Evolutionary conservation across 176 grass and related monocot genomes (phyloP), one percentile per base, ranked within the genome.

Genomic region (Stipa capillata): DNA sequence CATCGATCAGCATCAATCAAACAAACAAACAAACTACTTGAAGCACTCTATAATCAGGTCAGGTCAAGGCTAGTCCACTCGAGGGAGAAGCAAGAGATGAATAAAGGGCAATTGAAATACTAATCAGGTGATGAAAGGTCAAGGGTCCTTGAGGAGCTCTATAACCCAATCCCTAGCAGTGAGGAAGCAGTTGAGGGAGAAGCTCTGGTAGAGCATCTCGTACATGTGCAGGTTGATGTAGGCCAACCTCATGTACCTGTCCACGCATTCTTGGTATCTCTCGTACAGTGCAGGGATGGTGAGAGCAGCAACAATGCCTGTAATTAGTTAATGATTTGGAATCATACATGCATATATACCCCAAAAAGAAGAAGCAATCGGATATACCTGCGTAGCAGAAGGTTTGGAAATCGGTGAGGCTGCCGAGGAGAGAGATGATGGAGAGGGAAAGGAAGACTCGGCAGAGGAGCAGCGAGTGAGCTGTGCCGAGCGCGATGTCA

Each of bases 141-240:
- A 91, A 79, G 79, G 77, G 34, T 92, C 89, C 62, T 89, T 79
- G 31, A 87, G 55, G 24, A 83, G 56, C 87, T 90, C 68, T 17
- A 87, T 45, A 51, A 90, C 39, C 29, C 77, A 81, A 7, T 86
- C 82, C 37, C 84, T 92, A 7, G 81, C 34, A 16, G 74, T 73
- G 73, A 77, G 36, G 65, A 79, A 85, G 82, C 80, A 90, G 21
- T 86, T 85, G 40, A 86, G 67, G 73, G 85, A 92, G 24, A 84
- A 35, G 69, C 72, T 87, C 74, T 84, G 81, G 52, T 91, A 97
- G 8, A 89, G 55, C 58, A 82, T 49, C 88, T 91, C 83, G 36
- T 97, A 94, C 87, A 90, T 90, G 39, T 85, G 85, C 45, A 97
- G 74, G 72, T 94, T 93, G 27, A 40, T 25, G n/a, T 81, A 85